These are phyloP conservation scores for Prunus yedoensis DNA, from an alignment of 331 rosid species.

Conservation along the genomic window DNA sequence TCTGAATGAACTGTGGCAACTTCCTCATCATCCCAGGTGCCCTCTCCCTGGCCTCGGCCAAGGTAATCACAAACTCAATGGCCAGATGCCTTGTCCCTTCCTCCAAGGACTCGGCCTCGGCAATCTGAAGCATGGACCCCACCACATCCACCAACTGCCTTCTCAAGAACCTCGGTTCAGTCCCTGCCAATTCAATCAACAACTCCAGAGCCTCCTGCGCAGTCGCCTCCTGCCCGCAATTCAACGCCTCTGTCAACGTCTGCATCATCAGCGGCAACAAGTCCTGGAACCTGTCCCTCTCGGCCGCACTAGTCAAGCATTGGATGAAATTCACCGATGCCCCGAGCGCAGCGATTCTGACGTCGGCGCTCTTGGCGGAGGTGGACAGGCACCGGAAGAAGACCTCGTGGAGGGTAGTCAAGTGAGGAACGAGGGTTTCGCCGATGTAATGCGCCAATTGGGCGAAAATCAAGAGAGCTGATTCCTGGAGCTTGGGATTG, in stretches of 20 bases:
- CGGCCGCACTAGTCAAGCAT: constrained; percentile 43
- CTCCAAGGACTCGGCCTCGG: constrained; percentile 57
- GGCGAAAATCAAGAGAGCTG: constrained; percentile 48
- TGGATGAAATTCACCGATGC: constrained; percentile 57
- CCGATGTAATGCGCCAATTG: constrained; percentile 59
- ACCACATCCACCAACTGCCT: constrained; percentile 58
- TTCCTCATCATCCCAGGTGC: constrained; percentile 87
- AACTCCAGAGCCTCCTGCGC: constrained; percentile 72
- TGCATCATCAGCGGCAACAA: constrained; percentile 65
- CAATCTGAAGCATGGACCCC: constrained; percentile 62
- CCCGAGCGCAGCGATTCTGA: constrained; percentile 56
- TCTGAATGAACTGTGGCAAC: constrained; percentile 59
- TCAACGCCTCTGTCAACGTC: constrained; percentile 61
- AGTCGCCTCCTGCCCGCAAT: constrained; percentile 58
- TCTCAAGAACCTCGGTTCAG: constrained; percentile 62
- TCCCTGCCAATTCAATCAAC: constrained; percentile 62
- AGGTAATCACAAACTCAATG: constrained; percentile 59
- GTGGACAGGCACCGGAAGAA: constrained; percentile 41
- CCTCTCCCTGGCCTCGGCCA: constrained; percentile 67
- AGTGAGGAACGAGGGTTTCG: constrained; percentile 51
- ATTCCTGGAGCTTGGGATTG: constrained; percentile 42
- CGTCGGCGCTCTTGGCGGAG: constrained; percentile 42
- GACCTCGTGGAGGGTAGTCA: constrained; percentile 46
- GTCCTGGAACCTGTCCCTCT: constrained; percentile 64
- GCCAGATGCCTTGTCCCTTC: constrained; percentile 71